Evolutionary conservation across 1,284 basidiomycete genomes (phyloP).

Genomic region (Erythrobasidium hasegawianum): DNA sequence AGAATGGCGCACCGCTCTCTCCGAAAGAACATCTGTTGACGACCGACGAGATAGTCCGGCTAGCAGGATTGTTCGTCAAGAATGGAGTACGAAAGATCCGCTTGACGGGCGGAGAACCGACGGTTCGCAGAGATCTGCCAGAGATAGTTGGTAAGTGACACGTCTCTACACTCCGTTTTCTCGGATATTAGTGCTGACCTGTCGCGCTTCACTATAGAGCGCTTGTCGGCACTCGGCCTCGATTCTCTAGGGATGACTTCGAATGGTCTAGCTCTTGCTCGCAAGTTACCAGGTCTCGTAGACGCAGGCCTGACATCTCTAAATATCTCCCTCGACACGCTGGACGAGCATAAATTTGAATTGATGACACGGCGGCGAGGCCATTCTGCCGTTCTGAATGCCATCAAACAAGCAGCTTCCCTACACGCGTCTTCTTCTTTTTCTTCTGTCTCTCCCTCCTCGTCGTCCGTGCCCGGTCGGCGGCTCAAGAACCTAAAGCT

Average conservation of each 20-base stretch:
- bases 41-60: constrained; percentile 68
- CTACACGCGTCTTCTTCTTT: too few relatives aligned
- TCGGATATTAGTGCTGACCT: too few relatives aligned
- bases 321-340: constrained; percentile 78
- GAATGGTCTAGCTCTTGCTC: constrained; percentile 72
- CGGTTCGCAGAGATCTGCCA: constrained; percentile 70
- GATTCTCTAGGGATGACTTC: constrained; percentile 78
- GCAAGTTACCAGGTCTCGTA: constrained; percentile 65
- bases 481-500: constrained; percentile 64
- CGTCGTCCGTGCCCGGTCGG: constrained; percentile 25
- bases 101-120: constrained; percentile 83
- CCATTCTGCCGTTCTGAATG: constrained; percentile 66
- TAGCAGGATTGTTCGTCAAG: constrained; percentile 69
- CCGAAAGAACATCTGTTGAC: constrained; percentile 66
- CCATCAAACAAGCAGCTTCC: constrained; percentile 62
- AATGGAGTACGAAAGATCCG: constrained; percentile 80
- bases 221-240: constrained; percentile 54
- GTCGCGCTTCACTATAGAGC: constrained; percentile 20
- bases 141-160: constrained; percentile 62
- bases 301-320: constrained; percentile 72
- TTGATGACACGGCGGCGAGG: constrained; percentile 70
- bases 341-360: constrained; percentile 83
- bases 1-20: constrained; percentile 70
- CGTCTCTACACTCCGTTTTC: too few relatives aligned
- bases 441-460: background rate